These are phyloP conservation scores for Colletotrichum phormii DNA, from an alignment of 2,329 filamentous ascomycete genomes.

Conservation along the genomic window DNA sequence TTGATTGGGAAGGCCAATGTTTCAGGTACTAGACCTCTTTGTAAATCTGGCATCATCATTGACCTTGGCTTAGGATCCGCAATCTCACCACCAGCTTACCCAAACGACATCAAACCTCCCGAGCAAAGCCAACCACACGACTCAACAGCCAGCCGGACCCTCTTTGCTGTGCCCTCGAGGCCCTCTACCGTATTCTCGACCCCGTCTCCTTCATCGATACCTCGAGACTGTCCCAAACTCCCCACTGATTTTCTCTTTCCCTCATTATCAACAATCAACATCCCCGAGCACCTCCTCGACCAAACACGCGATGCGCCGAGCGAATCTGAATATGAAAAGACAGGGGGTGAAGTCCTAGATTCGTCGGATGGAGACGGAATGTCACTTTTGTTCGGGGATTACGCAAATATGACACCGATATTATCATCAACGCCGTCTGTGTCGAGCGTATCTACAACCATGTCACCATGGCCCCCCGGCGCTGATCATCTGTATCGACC, in stretches of 20 bases:
- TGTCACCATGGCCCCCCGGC: neutral
- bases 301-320: neutral
- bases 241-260: neutral
- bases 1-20: conserved; percentile 10
- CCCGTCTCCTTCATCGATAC: neutral
- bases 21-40: conserved; percentile 7
- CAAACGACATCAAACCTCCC: neutral
- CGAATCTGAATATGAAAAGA: too few relatives aligned
- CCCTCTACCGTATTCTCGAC: neutral
- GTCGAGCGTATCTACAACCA: neutral
- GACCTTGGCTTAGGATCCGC: neutral
- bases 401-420: neutral
- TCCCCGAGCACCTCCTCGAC: neutral
- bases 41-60: neutral
- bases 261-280: neutral
- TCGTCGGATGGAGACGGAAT: neutral
- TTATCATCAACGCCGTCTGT: neutral
- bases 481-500: neutral
- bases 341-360: neutral
- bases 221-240: neutral
- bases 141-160: neutral
- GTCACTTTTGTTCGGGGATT: neutral
- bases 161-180: neutral
- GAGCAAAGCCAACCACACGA: neutral
- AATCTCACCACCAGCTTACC: neutral